Evolutionary conservation across 1,284 basidiomycete species (phyloP), one percentile per base, ranked within the genome.

Genomic region (Gomphus bonarii): DNA sequence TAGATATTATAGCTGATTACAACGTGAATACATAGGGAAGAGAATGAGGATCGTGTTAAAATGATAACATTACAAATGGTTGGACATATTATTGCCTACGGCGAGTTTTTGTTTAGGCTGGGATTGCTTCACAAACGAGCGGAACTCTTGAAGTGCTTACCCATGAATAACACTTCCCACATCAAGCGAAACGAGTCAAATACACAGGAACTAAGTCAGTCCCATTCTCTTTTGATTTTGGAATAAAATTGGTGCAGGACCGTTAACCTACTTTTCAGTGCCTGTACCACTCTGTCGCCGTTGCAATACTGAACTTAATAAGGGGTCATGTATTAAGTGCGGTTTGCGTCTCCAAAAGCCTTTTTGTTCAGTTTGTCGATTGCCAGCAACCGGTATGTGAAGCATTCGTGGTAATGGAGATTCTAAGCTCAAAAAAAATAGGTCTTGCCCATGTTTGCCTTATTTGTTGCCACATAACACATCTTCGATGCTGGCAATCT

Each of bases 61-160:
- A 18, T 9, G 9, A 49, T 50, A 1, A 12, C 18, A 22, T 3
- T 36, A 31, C 81, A 82, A 62, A 71, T 86, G 55, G 67, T 75
- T 33, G 70, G 70, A 10, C 85, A 90, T 66, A 71, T 88, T n/a
- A 68, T 82, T 42, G 75, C 76, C 0, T 92, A 91, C 66, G 84
- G 84, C 1, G 88, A 92, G 61, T 74, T 85, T 63, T 72, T 93
- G 12, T 81, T 85, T 60, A 73, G 83, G 44, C 88, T 86, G 81
- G 73, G 81, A 60, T 68, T 91, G 47, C 72, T 78, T 56, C 76
- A 80, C 30, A 83, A 86, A 64, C 77, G 90, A 14, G 70, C 83
- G 11, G 85, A 87, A 58, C 71, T 92, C 12, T 67, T 91, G 56
- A 86, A 88, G 63, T 75, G 65, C 54, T 43, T 60, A 22, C 82